These are phyloP conservation scores for Talaromyces sp. DNA, from an alignment of 2,329 filamentous ascomycete species.

Conservation along the genomic window DNA sequence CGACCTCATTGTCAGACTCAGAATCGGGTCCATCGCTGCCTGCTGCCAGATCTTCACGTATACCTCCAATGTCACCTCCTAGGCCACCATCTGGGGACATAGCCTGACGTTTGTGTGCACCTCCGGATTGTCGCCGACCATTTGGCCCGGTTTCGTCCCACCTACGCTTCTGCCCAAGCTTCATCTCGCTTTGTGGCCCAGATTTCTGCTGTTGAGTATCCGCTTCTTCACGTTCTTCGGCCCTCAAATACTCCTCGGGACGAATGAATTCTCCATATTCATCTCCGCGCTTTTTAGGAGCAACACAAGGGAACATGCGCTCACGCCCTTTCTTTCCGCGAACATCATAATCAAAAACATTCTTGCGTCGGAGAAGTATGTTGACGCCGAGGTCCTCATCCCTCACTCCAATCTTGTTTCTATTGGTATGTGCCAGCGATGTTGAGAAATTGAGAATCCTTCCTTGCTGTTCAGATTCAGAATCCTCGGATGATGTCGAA, in stretches of 20 bases:
- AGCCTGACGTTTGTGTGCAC: constrained; percentile 42
- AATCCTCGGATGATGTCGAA: constrained; percentile 83
- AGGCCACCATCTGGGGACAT: constrained; percentile 20
- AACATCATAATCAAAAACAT: constrained; percentile 90
- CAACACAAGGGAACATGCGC: constrained; percentile 83
- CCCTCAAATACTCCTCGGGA: constrained; percentile 87
- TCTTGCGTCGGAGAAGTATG: constrained; percentile 80
- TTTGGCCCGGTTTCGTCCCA: constrained; percentile 70
- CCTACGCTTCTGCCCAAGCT: constrained; percentile 85
- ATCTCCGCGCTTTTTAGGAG: constrained; percentile 74
- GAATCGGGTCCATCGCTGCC: constrained; percentile 57
- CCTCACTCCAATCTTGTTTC: constrained; percentile 79
- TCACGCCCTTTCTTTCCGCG: constrained; percentile 88
- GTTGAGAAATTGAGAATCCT: constrained; percentile 86
- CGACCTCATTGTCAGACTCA: constrained; percentile 51
- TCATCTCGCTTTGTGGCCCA: constrained; percentile 55
- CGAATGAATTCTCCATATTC: constrained; percentile 94
- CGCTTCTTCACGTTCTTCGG: constrained; percentile 80
- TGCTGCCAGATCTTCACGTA: constrained; percentile 43
- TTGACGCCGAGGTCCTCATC: constrained; percentile 92
- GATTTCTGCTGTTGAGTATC: constrained; percentile 59
- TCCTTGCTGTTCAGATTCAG: constrained; percentile 85
- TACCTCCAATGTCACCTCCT: constrained; percentile 50
- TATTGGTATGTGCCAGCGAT: constrained; percentile 75
- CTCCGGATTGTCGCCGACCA: constrained; percentile 41